Conservation (phyloP, 2,329 filamentous ascomycete genomes). For the Moelleriella libera region DNA sequence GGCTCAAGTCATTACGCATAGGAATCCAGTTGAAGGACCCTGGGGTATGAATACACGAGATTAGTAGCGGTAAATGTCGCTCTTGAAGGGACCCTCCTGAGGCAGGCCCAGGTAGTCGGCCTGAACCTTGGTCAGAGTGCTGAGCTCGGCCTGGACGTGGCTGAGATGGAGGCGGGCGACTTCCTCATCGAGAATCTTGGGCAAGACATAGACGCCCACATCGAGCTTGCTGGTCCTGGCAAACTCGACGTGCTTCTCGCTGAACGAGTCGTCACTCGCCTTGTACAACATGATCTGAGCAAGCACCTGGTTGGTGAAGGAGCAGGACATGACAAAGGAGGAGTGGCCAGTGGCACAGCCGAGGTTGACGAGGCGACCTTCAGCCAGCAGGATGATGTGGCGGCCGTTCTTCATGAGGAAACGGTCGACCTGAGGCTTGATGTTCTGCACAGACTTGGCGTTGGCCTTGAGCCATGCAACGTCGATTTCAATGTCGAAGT, state of each 20-base stretch:
- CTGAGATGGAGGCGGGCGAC: constrained; percentile 86
- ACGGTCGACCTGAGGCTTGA: constrained; percentile 99
- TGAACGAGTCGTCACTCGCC: constrained; percentile 73
- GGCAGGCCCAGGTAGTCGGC: constrained; percentile 87
- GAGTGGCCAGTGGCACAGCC: constrained; percentile 98
- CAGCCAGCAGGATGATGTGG: constrained; percentile 96
- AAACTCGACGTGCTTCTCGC: constrained; percentile 92
- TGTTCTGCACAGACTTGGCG: constrained; percentile 85
- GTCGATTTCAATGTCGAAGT: constrained; percentile 99
- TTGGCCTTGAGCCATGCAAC: constrained; percentile 99
- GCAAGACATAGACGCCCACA: constrained; percentile 74
- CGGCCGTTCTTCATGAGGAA: constrained; percentile 87
- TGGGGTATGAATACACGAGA: constrained; percentile 18
- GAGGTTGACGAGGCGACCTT: constrained; percentile 98
- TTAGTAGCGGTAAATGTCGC: constrained; percentile 54
- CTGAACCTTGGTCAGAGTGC: constrained; percentile 71
- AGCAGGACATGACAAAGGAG: constrained; percentile 99
- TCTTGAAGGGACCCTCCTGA: constrained; percentile 87
- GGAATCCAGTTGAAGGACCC: constrained; percentile 25
- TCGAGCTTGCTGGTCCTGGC: constrained; percentile 83
- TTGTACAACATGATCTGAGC: constrained; percentile 98
- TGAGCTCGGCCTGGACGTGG: constrained; percentile 91
- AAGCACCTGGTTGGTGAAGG: constrained; percentile 99
- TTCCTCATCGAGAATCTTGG: constrained; percentile 98
- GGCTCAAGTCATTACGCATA: constrained; percentile 21